phyloP scores from a whole-genome alignment of 1,139 yeast species.

The Taphrina sp. region DNA sequence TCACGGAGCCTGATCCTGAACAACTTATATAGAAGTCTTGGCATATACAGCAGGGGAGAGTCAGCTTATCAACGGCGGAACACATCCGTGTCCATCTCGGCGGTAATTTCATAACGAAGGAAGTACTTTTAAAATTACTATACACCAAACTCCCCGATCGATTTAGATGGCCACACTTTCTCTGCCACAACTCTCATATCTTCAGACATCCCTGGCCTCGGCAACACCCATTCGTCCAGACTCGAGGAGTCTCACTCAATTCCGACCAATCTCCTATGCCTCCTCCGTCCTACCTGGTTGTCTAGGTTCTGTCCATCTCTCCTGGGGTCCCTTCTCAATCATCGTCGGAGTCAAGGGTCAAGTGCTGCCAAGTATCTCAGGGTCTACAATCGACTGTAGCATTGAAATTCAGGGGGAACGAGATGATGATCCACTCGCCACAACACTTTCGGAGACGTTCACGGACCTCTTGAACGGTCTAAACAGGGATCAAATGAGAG shows the following conservation, averaged over 20 bases:
- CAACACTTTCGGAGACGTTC: not conserved
- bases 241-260: conserved; percentile 17
- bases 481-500: conserved; percentile 13
- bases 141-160: too few species aligned
- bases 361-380: conserved; percentile 8
- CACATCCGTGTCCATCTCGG: too few species aligned
- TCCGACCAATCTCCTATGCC: conserved; percentile 28
- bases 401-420: conserved; percentile 27
- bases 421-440: conserved; percentile 20
- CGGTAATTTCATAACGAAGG: too few species aligned
- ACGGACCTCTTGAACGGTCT: conserved; percentile 8
- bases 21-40: too few species aligned
- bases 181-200: conserved; percentile 23
- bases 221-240: conserved; percentile 24
- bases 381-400: not conserved
- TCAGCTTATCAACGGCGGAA: too few species aligned
- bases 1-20: too few species aligned
- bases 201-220: conserved; percentile 14
- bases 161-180: conserved; percentile 16
- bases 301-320: conserved; percentile 22
- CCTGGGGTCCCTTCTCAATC: conserved; percentile 22
- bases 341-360: conserved; percentile 28
- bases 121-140: too few species aligned
- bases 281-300: conserved; percentile 18
- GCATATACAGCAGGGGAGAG: too few species aligned